phyloP scores from a whole-genome alignment of 1,139 yeast species.

The Geotrichum klebahnii region DNA sequence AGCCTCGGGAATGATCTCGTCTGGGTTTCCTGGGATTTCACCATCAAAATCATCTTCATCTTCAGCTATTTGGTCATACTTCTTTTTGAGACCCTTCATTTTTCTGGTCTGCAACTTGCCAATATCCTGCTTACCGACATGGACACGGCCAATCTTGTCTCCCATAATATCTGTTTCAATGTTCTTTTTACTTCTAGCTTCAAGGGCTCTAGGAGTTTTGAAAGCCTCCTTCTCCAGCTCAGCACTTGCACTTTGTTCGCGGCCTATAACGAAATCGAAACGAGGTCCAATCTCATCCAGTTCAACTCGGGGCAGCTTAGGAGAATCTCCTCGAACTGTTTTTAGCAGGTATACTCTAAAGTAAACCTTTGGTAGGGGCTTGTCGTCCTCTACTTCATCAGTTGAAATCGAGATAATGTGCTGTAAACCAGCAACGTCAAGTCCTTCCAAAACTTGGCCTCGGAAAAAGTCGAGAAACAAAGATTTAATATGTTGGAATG shows the following conservation, averaged over 20 bases:
- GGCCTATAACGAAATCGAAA: conserved; percentile 85
- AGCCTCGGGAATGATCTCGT: conserved; percentile 18
- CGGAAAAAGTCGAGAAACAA: conserved; percentile 86
- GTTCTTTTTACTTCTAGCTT: conserved; percentile 82
- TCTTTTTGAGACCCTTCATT: conserved; percentile 94
- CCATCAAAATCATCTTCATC: conserved; percentile 42
- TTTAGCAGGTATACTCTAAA: conserved; percentile 88
- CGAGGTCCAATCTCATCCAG: conserved; percentile 95
- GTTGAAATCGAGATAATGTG: conserved; percentile 81
- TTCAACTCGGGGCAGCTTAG: conserved; percentile 90
- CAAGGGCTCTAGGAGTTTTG: conserved; percentile 76
- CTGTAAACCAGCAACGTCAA: conserved; percentile 93
- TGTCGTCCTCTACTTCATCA: conserved; percentile 66
- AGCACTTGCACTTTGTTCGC: conserved; percentile 78
- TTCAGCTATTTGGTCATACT: conserved; percentile 67
- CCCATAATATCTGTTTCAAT: conserved; percentile 85
- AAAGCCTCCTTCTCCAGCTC: conserved; percentile 89
- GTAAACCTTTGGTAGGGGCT: conserved; percentile 68
- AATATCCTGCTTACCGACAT: conserved; percentile 92
- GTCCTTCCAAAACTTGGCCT: conserved; percentile 73
- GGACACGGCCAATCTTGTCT: conserved; percentile 94
- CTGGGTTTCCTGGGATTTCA: conserved; percentile 19
- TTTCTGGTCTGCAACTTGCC: conserved; percentile 88
- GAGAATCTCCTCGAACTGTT: conserved; percentile 70
- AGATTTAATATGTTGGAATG: conserved; percentile 79